Conservation (phyloP, 306 rosid species). For the Hylodesmum podocarpum region DNA sequence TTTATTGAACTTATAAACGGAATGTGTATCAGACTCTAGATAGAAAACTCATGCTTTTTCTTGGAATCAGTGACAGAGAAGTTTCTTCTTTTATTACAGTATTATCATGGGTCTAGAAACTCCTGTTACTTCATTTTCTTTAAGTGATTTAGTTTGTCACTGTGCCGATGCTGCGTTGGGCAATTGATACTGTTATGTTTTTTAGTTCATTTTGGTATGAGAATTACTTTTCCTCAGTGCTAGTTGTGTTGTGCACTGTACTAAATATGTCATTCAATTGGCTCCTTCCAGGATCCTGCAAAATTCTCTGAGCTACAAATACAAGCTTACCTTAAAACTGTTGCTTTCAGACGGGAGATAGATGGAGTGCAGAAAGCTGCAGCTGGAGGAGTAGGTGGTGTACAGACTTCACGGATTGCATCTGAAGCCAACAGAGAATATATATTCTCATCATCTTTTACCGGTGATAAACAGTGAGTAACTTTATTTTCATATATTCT, state of each 20-base stretch:
- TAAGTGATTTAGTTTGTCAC: constrained; percentile 8
- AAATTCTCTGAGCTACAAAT: constrained; percentile 97
- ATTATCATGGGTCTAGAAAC: neutral
- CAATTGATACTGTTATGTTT: constrained; percentile 10
- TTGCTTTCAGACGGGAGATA: constrained; percentile 95
- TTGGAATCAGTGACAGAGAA: neutral
- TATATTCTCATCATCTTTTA: constrained; percentile 87
- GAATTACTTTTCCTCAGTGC: constrained; percentile 13
- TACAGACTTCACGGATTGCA: constrained; percentile 88
- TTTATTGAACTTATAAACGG: neutral
- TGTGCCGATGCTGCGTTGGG: neutral
- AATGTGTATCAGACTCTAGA: neutral
- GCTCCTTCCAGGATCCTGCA: constrained; percentile 71
- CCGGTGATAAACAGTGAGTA: constrained; percentile 90
- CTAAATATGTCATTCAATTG: constrained; percentile 29
- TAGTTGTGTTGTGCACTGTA: neutral
- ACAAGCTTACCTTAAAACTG: constrained; percentile 93
- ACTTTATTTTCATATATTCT: constrained; percentile 20
- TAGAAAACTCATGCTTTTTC: neutral
- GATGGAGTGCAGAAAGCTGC: constrained; percentile 90
- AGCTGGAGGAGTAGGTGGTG: constrained; percentile 78
- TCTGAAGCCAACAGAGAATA: constrained; percentile 93
- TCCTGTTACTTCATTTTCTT: neutral
- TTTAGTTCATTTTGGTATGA: neutral
- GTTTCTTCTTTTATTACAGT: neutral